phyloP scores from a whole-genome alignment of 305 asterid species.

The Ilex paraguariensis region DNA sequence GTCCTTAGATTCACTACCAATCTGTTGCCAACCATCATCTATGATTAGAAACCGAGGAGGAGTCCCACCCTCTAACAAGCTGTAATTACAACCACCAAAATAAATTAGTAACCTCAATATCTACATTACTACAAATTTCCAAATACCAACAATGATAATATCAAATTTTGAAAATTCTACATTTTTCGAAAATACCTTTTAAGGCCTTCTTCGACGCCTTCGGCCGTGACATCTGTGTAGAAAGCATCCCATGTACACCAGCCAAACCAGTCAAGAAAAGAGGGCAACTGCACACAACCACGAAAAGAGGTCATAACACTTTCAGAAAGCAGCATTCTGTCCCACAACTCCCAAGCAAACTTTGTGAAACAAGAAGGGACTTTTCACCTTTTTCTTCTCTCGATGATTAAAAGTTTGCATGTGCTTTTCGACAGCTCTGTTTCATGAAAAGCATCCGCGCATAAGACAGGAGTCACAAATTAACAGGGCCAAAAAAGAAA shows the following conservation, averaged over 20 bases:
- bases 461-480: background rate
- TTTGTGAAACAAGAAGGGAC: background rate
- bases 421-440: slow-evolving; percentile 82
- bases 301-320: background rate
- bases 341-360: too few relatives aligned
- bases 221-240: slow-evolving; percentile 96
- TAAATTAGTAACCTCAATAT: slow-evolving; percentile 9
- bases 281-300: slow-evolving; percentile 54
- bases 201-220: slow-evolving; percentile 92
- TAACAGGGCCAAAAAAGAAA: background rate
- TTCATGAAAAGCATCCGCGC: slow-evolving; percentile 3
- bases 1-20: slow-evolving; percentile 66
- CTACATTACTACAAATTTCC: background rate
- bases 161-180: background rate
- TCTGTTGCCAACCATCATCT: slow-evolving; percentile 99
- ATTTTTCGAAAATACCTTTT: slow-evolving; percentile 40
- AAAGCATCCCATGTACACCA: slow-evolving; percentile 99
- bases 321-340: too few relatives aligned
- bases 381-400: slow-evolving; percentile 72
- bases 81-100: slow-evolving; percentile 24
- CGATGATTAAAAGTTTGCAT: slow-evolving; percentile 90
- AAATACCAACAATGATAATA: slow-evolving; percentile 3
- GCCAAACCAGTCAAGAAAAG: slow-evolving; percentile 90
- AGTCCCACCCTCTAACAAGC: slow-evolving; percentile 84
- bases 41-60: slow-evolving; percentile 92